phyloP scores from a whole-genome alignment of 257 asterid genomes.

The Capsicum baccatum region DNA sequence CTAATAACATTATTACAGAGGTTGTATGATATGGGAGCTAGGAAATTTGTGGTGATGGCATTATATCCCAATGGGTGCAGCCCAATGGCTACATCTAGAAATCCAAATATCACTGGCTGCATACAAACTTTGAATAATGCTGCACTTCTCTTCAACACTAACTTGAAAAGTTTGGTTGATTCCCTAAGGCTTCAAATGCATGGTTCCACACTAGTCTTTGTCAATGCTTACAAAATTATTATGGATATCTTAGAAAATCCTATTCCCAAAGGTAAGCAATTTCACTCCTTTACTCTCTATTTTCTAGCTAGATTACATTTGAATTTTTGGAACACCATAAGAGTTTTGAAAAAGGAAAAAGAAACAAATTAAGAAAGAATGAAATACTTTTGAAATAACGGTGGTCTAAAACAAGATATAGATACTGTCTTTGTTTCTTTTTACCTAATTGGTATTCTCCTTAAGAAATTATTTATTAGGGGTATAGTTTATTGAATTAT shows the following conservation, averaged over 20 bases:
- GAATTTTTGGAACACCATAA: not conserved
- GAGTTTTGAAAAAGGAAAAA: not conserved
- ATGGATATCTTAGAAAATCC: conserved; percentile 60
- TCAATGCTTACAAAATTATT: conserved; percentile 63
- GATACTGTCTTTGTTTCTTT: not conserved
- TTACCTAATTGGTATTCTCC: too few relatives aligned
- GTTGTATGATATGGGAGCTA: conserved; percentile 68
- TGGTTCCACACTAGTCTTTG: conserved; percentile 56
- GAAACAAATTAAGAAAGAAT: not conserved
- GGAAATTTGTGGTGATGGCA: conserved; percentile 69
- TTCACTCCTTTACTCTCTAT: not conserved
- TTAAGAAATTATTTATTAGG: too few relatives aligned
- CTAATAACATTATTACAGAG: conserved; percentile 47
- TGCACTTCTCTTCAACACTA: conserved; percentile 53
- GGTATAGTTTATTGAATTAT: too few relatives aligned
- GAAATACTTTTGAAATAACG: not conserved
- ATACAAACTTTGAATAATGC: conserved; percentile 55
- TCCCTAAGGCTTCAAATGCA: conserved; percentile 53
- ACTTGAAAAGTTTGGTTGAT: conserved; percentile 53
- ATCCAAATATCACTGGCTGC: conserved; percentile 46
- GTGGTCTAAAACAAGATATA: not conserved
- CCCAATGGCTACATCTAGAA: conserved; percentile 53
- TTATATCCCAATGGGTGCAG: conserved; percentile 78
- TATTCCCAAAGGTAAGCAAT: conserved; percentile 47
- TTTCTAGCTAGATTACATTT: not conserved